Evolutionary conservation across 208 protist genomes (phyloP).

Genomic region (Angomonas ambiguus): DNA sequence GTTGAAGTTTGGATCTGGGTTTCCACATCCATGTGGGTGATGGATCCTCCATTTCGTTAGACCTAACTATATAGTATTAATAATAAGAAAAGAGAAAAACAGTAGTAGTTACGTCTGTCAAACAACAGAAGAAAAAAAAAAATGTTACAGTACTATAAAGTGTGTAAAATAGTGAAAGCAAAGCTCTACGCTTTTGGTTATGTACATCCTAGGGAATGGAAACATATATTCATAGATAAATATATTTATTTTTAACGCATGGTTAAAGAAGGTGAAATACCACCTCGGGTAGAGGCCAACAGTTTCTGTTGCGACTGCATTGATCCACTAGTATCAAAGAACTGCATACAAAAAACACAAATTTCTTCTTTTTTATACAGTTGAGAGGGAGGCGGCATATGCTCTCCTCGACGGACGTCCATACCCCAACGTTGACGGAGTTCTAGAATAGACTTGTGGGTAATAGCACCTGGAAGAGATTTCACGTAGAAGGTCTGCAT

Average conservation of each 20-base stretch:
- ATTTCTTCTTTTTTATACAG: conserved; percentile 90
- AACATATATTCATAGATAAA: not conserved
- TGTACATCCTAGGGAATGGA: too few relatives aligned
- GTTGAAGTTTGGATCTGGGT: conserved; percentile 43
- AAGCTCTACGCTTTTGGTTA: too few relatives aligned
- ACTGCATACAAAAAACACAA: conserved; percentile 94
- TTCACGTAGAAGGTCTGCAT: conserved; percentile 89
- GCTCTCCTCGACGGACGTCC: conserved; percentile 71
- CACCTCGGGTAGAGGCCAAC: conserved; percentile 80
- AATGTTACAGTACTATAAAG: too few relatives aligned
- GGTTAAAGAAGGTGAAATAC: conserved; percentile 70
- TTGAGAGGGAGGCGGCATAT: conserved; percentile 88
- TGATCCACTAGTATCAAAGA: conserved; percentile 83
- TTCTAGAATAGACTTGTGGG: conserved; percentile 90
- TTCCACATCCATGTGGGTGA: conserved; percentile 68
- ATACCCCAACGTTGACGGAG: conserved; percentile 89
- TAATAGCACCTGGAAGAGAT: conserved; percentile 87
- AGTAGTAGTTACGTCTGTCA: not conserved
- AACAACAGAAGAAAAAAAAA: too few relatives aligned
- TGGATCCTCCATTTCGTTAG: conserved; percentile 12
- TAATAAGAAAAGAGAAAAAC: not conserved
- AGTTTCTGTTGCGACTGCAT: conserved; percentile 88
- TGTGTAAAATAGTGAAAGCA: too few relatives aligned
- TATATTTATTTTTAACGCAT: conserved; percentile 42
- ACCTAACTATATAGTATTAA: not conserved